phyloP scores from a whole-genome alignment of 106 monocot species.

The Platanthera zijinensis region DNA sequence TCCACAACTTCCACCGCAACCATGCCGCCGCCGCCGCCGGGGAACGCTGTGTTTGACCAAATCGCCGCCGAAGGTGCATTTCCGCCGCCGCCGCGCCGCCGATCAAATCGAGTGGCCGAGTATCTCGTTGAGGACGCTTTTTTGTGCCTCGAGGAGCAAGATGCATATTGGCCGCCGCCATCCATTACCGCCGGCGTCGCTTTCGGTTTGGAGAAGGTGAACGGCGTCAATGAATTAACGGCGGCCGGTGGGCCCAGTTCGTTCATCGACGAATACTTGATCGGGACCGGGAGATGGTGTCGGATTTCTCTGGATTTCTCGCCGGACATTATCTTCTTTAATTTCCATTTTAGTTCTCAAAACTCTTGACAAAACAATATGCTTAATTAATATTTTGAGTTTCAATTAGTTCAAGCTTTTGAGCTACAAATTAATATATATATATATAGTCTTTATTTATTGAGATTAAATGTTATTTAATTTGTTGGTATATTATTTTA shows the following conservation, averaged over 20 bases:
- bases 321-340: neutral
- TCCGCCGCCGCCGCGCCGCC: neutral
- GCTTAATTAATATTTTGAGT: too few species aligned
- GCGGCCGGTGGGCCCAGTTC: slow-evolving; percentile 13
- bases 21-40: neutral
- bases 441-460: too few species aligned
- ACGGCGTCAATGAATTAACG: neutral
- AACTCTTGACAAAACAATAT: too few species aligned
- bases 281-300: slow-evolving; percentile 31
- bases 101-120: slow-evolving; percentile 37
- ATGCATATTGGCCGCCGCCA: neutral
- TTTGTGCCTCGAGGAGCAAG: neutral
- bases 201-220: slow-evolving; percentile 12
- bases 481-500: too few species aligned
- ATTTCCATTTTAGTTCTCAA: too few species aligned
- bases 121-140: slow-evolving; percentile 34
- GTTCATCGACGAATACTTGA: slow-evolving; percentile 52
- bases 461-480: too few species aligned
- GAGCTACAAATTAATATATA: too few species aligned
- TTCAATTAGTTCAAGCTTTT: too few species aligned
- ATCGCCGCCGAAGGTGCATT: neutral
- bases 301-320: slow-evolving; percentile 15
- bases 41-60: neutral
- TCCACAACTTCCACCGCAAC: neutral
- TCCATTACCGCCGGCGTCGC: neutral